Evolutionary conservation across 257 asterid genomes (phyloP).

Genomic region (Rauvolfia tetraphylla): DNA sequence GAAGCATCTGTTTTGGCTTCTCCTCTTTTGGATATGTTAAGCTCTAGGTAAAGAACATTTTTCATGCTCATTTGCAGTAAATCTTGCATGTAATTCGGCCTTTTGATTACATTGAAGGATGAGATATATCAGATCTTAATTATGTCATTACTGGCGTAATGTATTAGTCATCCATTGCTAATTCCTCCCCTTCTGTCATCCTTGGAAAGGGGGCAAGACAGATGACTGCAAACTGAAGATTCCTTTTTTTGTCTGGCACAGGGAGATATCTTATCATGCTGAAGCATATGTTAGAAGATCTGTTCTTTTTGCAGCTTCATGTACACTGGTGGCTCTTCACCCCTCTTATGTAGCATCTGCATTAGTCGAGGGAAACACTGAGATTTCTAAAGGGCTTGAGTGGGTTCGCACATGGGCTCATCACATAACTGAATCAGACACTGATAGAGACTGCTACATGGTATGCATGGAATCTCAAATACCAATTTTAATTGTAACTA

Average conservation of each 20-base stretch:
- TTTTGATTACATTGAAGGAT: not conserved
- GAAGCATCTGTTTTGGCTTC: constrained; percentile 88
- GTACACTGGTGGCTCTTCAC: constrained; percentile 73
- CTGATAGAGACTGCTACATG: constrained; percentile 80
- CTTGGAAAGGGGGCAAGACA: not conserved
- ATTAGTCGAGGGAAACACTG: constrained; percentile 57
- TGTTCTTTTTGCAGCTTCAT: constrained; percentile 86
- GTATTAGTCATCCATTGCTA: not conserved
- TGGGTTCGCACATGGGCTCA: constrained; percentile 89
- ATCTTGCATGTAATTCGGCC: not conserved
- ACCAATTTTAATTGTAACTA: not conserved
- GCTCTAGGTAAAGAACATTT: constrained; percentile 51
- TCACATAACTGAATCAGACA: constrained; percentile 75
- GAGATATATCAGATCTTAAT: not conserved
- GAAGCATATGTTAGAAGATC: constrained; percentile 92
- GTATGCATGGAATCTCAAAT: constrained; percentile 36
- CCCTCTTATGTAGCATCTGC: constrained; percentile 85
- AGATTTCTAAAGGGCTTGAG: constrained; percentile 70
- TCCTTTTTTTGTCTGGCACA: constrained; percentile 29
- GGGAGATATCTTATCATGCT: constrained; percentile 70
- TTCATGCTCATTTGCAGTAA: not conserved
- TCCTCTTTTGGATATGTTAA: constrained; percentile 83
- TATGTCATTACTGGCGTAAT: not conserved
- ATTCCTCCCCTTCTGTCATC: not conserved
- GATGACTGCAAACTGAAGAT: constrained; percentile 5